Evolutionary conservation across 345 rosid genomes (phyloP), one percentile per base, ranked within the genome.

Genomic region (Mercurialis annua): DNA sequence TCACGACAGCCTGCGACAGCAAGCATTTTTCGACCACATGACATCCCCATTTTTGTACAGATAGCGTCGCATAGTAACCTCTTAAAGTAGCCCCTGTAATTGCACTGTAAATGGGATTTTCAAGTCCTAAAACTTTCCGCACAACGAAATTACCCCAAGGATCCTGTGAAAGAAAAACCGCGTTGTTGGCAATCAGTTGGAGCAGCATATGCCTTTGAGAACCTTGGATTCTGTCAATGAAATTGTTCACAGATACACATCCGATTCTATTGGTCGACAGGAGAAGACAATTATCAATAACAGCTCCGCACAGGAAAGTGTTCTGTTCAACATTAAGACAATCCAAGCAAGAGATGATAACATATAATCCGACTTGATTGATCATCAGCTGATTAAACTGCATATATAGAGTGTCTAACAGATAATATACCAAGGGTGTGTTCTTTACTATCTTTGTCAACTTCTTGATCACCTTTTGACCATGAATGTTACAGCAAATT

Each of bases 21-120:
- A 79, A 20, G 56, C 76, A 60, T 42, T 38, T 57, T 26, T 79
- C 77, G 3, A 70, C 80, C 0, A 79, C 69, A 59, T 72, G 71
- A n/a, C 82, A 72, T 0, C 80, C 82, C 3, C 63, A 48, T 70
- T 69, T 61, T 46, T n/a, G 65, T 61, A 61, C 5, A 2, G 80
- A 79, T 23, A 79, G 72, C 33, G 30, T 48, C 11, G 30, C 46
- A 30, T 27, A 70, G 31, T 47, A 31, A 24, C 71, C 76, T 27
- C 43, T 24, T 8, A 79, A 72, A 4, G 16, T 8, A 1, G 5
- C 1, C 29, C 60, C 59, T 30, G 72, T 76, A 24, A 40, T 60
- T 5, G 5, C 33, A 2, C 50, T 62, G 47, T 65, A 51, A 4
- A 7, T 8, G 0, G 74, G 72, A 18, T 52, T 64, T 18, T 51